Evolutionary conservation across 768 basidiomycete genomes (phyloP), one percentile per base, ranked within the genome.

Genomic region (Suillus cothurnatus): DNA sequence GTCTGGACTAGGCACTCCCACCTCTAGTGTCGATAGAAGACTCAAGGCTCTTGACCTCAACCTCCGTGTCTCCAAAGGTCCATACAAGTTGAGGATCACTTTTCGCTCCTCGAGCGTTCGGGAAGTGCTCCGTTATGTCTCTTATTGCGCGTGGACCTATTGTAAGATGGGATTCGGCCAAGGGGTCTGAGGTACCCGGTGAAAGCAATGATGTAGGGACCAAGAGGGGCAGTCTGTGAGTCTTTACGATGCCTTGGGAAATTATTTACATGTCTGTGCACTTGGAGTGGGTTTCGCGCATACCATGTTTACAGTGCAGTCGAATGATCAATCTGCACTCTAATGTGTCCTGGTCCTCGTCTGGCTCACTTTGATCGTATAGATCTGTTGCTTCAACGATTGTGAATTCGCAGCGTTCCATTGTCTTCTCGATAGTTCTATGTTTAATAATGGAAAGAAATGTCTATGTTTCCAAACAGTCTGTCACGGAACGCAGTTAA

Each of bases 241-340:
- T 95, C 77, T 94, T 94, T 15, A 91, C 78, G 62, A 94, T 88
- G 50, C 92, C 93, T 94, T 21, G 4, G 60, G 53, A 61, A 60
- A 53, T 31, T 53, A n/a, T 71, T 67, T 67, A 61, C 52, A 62
- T 64, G 26, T 31, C 26, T 28, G 58, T 7, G 39, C 38, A 28
- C 26, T 19, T 59, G 21, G 39, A 59, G 6, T 41, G 6, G 6
- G 6, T 31, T 31, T 28, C 26, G 39, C 14, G 67, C 79, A 67
- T 73, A 92, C 93, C 93, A 69, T 94, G 90, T 80, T 94, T 94
- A 75, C 93, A 95, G 70, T 92, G 84, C 59, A 94, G 75, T 67
- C 88, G 88, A 45, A 94, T 79, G 36, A 91, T 81, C 61, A 94
- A 78, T 70, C 84, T 88, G 71, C 88, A 90, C 74, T 93, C 91